These are phyloP conservation scores for Dillenia turbinata DNA, from an alignment of 164 flowering plant genomes.

Conservation along the genomic window DNA sequence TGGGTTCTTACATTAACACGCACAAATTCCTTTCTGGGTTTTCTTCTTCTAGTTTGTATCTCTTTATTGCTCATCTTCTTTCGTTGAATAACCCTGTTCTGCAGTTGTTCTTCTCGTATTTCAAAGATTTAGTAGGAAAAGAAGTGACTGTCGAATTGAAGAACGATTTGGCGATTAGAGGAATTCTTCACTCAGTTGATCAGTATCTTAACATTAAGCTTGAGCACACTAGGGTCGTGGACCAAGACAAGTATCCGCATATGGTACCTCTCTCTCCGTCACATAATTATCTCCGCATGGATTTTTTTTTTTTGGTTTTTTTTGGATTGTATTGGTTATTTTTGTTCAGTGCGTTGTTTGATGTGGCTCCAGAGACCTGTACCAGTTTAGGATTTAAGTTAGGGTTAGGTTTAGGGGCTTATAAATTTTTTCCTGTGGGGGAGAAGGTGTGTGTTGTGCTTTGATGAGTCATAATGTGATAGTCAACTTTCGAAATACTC, in stretches of 20 bases:
- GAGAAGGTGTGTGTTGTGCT: no score
- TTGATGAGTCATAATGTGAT: no score
- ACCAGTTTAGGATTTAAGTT: no score
- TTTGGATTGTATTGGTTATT: neutral
- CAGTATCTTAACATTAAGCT: conserved; percentile 97
- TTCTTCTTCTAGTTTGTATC: neutral
- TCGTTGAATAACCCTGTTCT: neutral
- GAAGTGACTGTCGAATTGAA: conserved; percentile 96
- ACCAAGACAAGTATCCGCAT: conserved; percentile 93
- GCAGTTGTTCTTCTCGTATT: conserved; percentile 90
- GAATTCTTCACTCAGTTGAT: conserved; percentile 91
- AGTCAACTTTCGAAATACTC: no score
- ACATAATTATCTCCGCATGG: neutral
- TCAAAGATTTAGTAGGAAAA: conserved; percentile 94
- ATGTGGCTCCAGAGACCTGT: neutral
- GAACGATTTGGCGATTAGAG: conserved; percentile 90
- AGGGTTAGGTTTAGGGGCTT: no score
- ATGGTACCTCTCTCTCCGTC: conserved; percentile 48
- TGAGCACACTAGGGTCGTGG: conserved; percentile 91
- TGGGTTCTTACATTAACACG: no score
- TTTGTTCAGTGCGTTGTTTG: neutral
- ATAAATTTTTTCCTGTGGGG: no score
- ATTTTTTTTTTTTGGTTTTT: neutral
- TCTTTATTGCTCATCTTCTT: neutral
- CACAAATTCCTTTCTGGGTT: neutral